Evolutionary conservation across 495 filamentous ascomycete species (phyloP).

Genomic region (Trichoderma reesei): DNA sequence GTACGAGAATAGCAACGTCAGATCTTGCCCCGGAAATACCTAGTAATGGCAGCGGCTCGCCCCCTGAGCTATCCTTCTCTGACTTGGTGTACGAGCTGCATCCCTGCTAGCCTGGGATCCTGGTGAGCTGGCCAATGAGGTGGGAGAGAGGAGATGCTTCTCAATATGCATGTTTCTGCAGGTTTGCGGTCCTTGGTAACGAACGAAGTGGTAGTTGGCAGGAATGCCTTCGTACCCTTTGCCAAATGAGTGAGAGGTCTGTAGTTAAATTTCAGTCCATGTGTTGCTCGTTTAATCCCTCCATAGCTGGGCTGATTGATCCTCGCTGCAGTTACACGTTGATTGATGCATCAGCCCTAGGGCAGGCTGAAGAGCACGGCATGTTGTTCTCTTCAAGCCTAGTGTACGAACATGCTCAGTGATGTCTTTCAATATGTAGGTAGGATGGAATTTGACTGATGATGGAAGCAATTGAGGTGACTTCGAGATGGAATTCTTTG

Average conservation of each 20-base stretch:
- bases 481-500: neutral
- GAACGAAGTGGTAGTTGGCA: too few species aligned
- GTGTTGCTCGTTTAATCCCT: neutral
- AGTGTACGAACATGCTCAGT: neutral
- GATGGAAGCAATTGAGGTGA: neutral
- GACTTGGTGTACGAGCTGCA: constrained; percentile 22
- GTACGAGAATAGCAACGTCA: neutral
- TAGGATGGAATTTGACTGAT: neutral
- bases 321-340: neutral
- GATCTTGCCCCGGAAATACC: neutral
- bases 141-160: neutral
- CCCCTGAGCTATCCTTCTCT: neutral
- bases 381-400: neutral
- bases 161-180: neutral
- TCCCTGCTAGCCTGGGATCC: constrained; percentile 2
- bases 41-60: neutral
- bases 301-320: neutral
- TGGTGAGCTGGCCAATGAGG: neutral
- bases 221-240: neutral
- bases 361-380: neutral
- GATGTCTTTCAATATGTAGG: neutral
- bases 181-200: too few species aligned
- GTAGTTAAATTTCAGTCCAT: neutral
- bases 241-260: neutral
- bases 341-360: neutral